A percentile compares a stretch with the other conserved stretches of the same genome.
Evolutionary conservation across 1,139 yeast species (phyloP).

Genomic region (Fermentozyma sake): DNA sequence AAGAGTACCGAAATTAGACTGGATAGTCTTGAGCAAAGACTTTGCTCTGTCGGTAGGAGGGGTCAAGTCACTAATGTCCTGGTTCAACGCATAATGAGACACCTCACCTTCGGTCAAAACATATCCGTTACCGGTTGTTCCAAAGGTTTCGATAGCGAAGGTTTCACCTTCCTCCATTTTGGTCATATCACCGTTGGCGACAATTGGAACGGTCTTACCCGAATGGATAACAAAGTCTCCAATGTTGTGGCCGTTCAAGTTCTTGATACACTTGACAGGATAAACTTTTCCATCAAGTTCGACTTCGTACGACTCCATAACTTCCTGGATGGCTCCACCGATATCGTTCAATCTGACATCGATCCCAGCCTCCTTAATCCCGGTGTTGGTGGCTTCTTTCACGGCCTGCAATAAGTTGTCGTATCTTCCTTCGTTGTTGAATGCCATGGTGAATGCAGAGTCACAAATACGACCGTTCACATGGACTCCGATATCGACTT

Average conservation of each 20-base stretch:
- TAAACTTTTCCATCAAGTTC: constrained; percentile 82
- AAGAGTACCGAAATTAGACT: constrained; percentile 81
- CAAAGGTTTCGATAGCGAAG: constrained; percentile 97
- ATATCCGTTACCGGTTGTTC: constrained; percentile 92
- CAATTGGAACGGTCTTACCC: constrained; percentile 95
- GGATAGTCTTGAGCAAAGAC: constrained; percentile 61
- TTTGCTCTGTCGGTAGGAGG: constrained; percentile 66
- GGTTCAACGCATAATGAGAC: constrained; percentile 79
- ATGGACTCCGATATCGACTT: constrained; percentile 96
- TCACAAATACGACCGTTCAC: constrained; percentile 94
- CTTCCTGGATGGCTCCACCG: constrained; percentile 94
- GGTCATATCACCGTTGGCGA: constrained; percentile 86
- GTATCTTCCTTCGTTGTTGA: constrained; percentile 66
- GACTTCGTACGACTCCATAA: constrained; percentile 93
- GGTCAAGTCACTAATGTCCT: constrained; percentile 36
- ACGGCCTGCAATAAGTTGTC: constrained; percentile 81
- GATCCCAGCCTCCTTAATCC: constrained; percentile 88
- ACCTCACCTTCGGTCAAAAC: constrained; percentile 87
- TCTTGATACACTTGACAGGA: constrained; percentile 85
- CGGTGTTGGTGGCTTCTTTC: constrained; percentile 89
- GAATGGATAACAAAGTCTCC: constrained; percentile 82
- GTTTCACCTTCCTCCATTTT: constrained; percentile 99
- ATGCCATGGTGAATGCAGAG: constrained; percentile 90
- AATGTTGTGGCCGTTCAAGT: constrained; percentile 92
- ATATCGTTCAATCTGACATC: constrained; percentile 93